Percentiles rank a stretch among this genome's conserved stretches.
Evolutionary conservation across 225 moss, liverwort and hornwort species (phyloP).

Genomic region (Pseudoscleropodium purum): DNA sequence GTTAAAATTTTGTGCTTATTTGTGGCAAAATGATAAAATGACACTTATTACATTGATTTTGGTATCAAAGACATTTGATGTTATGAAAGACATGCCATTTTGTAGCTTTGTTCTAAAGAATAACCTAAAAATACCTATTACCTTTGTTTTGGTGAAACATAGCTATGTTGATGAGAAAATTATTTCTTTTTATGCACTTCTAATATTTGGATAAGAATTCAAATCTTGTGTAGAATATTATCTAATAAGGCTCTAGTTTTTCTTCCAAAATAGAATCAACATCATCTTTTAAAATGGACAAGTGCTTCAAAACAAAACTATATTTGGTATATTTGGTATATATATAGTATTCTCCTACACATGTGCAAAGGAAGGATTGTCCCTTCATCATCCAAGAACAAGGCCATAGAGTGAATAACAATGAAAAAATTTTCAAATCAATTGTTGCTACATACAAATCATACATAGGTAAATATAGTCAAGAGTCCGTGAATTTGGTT

Average conservation of each 20-base stretch:
- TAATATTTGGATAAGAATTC: neutral
- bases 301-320: neutral
- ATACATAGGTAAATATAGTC: neutral
- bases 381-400: too few relatives aligned
- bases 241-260: neutral
- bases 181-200: neutral
- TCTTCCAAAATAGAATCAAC: neutral
- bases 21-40: neutral
- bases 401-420: accelerated
- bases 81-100: neutral
- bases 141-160: neutral
- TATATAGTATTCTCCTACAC: neutral
- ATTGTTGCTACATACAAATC: neutral
- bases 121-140: neutral
- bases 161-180: neutral
- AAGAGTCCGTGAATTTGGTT: neutral
- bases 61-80: neutral
- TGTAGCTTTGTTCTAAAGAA: neutral
- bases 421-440: too few relatives aligned
- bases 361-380: neutral
- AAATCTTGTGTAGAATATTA: neutral
- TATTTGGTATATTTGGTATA: too few relatives aligned
- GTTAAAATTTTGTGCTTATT: neutral
- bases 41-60: neutral
- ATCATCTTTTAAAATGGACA: neutral